Base-by-base conservation (phyloP, 768 basidiomycete genomes). In the Botryobasidium botryosum region DNA sequence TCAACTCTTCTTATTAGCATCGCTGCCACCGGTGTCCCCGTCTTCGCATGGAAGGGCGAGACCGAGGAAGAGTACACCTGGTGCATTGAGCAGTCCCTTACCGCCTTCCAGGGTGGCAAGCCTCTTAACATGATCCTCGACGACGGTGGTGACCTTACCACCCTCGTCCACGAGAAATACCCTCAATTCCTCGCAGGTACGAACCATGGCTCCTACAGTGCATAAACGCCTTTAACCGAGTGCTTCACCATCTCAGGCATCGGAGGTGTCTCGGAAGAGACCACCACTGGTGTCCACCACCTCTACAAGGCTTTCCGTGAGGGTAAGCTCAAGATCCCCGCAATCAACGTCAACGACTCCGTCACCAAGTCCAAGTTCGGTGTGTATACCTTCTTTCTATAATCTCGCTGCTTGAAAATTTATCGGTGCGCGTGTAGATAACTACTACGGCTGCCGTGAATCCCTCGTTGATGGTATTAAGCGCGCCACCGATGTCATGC, bases 391-490 rank as follows among this genome's bases (percentile, higher is more conserved):
- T 39, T 13, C 18, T n/a, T 18, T 2, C 27, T 8, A 15, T 20
- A 6, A 21, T 41, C 2, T 31, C 21, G 40, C 15, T 33, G 10
- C n/a, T 35, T 45, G 23, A 23, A 23, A 36, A 13, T 28, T 13
- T 21, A 25, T 6, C 10, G 6, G 12, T 6, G 29, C 18, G 10
- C n/a, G n/a, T n/a, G 1, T 50, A 56, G 83, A 91, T 67, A 87
- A 88, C 69, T 82, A 87, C 67, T 99, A 99, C 62, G 94, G 94
- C 50, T 99, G 94, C 69, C 87, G 94, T 59, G 94, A 99, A 66
- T 99, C 94, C 26, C 84, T 99, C 51, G 94, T 99, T 50, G 94
- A 99, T 61, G 94, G 94, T 56, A 96, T 99, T 70, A 99, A 99
- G 76, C 90, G 94, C 59, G 94, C 94, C 48, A 99, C 94, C 52